These are phyloP conservation scores for Hypoxylon sp. DNA, from an alignment of 2,329 filamentous ascomycete species.

Conservation along the genomic window DNA sequence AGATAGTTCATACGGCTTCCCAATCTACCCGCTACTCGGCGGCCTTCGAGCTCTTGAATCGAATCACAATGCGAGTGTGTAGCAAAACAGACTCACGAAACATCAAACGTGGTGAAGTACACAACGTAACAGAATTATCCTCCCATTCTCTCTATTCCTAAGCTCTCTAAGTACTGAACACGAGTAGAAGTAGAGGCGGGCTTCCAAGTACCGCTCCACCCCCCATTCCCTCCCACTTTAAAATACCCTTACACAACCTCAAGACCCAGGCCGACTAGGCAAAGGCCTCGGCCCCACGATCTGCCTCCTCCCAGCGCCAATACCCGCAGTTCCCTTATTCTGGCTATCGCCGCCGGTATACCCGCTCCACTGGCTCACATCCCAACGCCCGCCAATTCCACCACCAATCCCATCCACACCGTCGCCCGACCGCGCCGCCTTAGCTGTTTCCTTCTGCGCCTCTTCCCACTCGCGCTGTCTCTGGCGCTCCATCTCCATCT, in stretches of 20 bases:
- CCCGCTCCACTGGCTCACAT: conserved; percentile 81
- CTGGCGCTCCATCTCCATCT: conserved; percentile 85
- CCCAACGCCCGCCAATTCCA: conserved; percentile 79
- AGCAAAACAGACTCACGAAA: not conserved
- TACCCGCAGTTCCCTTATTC: conserved; percentile 76
- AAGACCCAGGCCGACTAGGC: conserved; percentile 59
- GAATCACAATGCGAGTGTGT: not conserved
- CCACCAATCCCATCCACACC: conserved; percentile 75
- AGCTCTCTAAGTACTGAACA: not conserved
- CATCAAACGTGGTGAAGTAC: not conserved
- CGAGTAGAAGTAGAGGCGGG: too few relatives aligned
- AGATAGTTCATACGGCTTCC: too few relatives aligned
- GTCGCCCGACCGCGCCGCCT: conserved; percentile 65
- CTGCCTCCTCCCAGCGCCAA: conserved; percentile 79
- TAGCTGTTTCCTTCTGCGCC: conserved; percentile 75
- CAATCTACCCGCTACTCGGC: too few relatives aligned
- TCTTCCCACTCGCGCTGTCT: conserved; percentile 86
- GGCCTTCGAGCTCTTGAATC: too few relatives aligned
- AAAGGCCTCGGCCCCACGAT: conserved; percentile 84
- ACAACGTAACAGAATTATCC: conserved; percentile 1
- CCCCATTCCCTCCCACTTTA: not conserved
- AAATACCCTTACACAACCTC: not conserved
- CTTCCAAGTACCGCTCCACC: not conserved
- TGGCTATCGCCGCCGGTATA: conserved; percentile 82
- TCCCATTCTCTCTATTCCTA: conserved; percentile 2